Base-by-base conservation (phyloP, 805 yeast species). In the Blastobotrys attinorum region DNA sequence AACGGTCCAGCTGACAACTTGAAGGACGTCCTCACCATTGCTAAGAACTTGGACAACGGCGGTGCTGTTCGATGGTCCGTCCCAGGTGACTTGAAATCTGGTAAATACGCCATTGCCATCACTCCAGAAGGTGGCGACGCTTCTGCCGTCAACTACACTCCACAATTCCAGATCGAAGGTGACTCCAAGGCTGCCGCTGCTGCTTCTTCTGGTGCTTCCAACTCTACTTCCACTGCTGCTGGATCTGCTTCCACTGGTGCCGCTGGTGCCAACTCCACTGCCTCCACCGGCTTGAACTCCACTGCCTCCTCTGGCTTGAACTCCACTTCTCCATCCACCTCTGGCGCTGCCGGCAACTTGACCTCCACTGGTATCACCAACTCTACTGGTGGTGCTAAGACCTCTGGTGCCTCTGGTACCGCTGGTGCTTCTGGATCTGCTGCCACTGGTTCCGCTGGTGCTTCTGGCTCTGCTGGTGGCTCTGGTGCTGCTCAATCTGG, bases 1-100 rank as follows among this genome's bases (percentile, higher is more conserved):
- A 27, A 57, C 45, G 70, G 70, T n/a, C 47, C 53, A 37, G 38
- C 66, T 37, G 44, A 45, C 49, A 48, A 62, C 51, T 54, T 65
- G 45, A 37, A 46, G 25, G 49, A 59, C 16, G 65, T 60, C 15
- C 47, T 63, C 44, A 58, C 64, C 44, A 61, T 65, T 50, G 60
- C 61, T 43, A 42, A 54, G 46, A 42, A 52, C 42, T 45, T 63
- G 40, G 46, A 57, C 41, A 65, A 65, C 61, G 57, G 56, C 40
- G 70, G 69, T 44, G 55, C 60, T 35, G 65, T 60, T 41, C 48
- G 54, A 39, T 65, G 70, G 70, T 47, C 49, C 27, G 56, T 65
- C 31, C 70, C 69, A 36, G 38, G 44, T 40, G 44, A 50, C 32
- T 29, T 64, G 25, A 22, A 46, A 35, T 43, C 58, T 31, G 69